Conservation (phyloP, 768 basidiomycete species). For the Termitomyces sp. region DNA sequence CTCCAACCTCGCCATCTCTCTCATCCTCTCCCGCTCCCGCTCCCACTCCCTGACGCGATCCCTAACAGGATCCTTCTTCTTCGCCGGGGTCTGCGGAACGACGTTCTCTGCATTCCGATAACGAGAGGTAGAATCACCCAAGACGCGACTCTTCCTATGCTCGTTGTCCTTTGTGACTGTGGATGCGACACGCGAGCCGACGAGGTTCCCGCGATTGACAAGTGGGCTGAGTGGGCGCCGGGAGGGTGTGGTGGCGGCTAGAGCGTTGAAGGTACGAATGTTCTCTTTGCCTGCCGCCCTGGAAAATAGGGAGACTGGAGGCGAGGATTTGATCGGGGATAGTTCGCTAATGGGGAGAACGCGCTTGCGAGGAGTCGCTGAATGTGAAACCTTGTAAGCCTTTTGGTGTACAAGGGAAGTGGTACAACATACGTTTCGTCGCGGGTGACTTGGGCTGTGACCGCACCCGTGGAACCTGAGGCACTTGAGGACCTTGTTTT, state of each 20-base stretch:
- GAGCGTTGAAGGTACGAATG: slow-evolving; percentile 22
- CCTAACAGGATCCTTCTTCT: slow-evolving; percentile 40
- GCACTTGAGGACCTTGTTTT: slow-evolving; percentile 7
- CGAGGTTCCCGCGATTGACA: slow-evolving; percentile 20
- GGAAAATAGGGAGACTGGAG: slow-evolving; percentile 32
- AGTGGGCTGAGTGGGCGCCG: slow-evolving; percentile 28
- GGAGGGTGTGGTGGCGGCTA: slow-evolving; percentile 14
- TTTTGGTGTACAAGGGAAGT: neutral
- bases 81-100: neutral
- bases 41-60: slow-evolving; percentile 76
- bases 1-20: slow-evolving; percentile 61
- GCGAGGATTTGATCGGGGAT: slow-evolving; percentile 51
- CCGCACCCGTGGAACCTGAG: slow-evolving; percentile 25
- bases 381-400: slow-evolving; percentile 5
- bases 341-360: slow-evolving; percentile 30
- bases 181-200: slow-evolving; percentile 3
- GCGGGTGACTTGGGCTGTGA: slow-evolving; percentile 39
- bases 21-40: slow-evolving; percentile 57
- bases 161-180: slow-evolving; percentile 15
- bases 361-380: slow-evolving; percentile 33
- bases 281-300: slow-evolving; percentile 35
- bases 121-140: slow-evolving; percentile 33
- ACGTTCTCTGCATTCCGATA: slow-evolving; percentile 19
- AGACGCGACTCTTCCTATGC: slow-evolving; percentile 22
- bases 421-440: slow-evolving; percentile 27